Evolutionary conservation across 257 asterid genomes (phyloP), one percentile per base, ranked within the genome.

Genomic region (Jasminum sambac): DNA sequence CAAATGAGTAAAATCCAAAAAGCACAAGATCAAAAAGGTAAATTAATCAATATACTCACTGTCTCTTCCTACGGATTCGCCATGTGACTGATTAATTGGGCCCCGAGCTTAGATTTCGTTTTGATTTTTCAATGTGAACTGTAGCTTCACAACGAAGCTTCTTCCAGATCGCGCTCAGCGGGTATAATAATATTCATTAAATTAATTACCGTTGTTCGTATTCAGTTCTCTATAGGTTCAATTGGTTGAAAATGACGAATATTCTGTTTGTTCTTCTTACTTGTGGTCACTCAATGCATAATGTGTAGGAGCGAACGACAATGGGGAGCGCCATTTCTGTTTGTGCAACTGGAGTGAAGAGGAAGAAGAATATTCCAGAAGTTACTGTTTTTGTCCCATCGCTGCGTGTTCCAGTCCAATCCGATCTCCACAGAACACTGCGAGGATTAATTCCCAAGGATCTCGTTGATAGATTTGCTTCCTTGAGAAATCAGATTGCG

Each of bases 301-400:
- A 30, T 30, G 36, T 46, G 67, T 71, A 77, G 83, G 78, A 71
- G 44, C 4, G 8, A 67, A 68, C 9, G 74, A 74, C 39, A 74
- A 92, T 92, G 96, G 98, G 98, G 69, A 89, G 98, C 73, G 67
- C 92, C 5, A 77, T 76, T 66, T 92, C 96, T 40, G 75, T 81
- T 16, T 78, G 79, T 74, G 85, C 82, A 59, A 36, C 75, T 52
- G 83, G 86, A 21, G 81, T 74, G 66, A 82, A 78, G 87, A 89
- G 77, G 78, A 81, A 73, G 79, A 78, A 77, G 69, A 74, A 5
- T 17, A 77, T 89, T 42, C 84, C 84, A 0, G 89, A 88, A 71
- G 79, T 92, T 30, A 70, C 90, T 21, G 38, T 89, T 24, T 85
- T 82, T 21, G 74, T 72, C 38, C 96, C 98, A 12, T 64, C 81